These are phyloP conservation scores for Patellifolia procumbens DNA, from an alignment of 179 eudicot genomes.

Conservation along the genomic window DNA sequence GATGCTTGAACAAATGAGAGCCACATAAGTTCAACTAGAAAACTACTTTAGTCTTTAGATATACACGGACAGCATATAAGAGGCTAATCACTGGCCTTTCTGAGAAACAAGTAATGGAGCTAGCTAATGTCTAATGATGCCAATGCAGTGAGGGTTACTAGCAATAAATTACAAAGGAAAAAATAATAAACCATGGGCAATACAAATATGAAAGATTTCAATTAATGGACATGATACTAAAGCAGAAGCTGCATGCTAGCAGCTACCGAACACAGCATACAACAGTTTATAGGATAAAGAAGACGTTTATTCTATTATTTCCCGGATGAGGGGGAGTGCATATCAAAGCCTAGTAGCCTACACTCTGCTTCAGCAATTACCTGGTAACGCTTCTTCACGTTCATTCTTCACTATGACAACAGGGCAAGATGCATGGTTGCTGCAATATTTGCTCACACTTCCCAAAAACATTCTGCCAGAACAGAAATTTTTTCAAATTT, in stretches of 20 bases:
- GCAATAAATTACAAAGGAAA: slow-evolving; percentile 2
- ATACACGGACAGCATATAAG: background rate
- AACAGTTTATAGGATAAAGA: background rate
- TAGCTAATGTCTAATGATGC: background rate
- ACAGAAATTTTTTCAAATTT: slow-evolving; percentile 6
- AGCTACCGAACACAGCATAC: background rate
- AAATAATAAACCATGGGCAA: too few relatives aligned
- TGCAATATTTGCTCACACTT: slow-evolving; percentile 81
- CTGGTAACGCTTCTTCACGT: slow-evolving; percentile 30
- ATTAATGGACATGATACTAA: background rate
- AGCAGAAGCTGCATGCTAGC: background rate
- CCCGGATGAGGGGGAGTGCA: background rate
- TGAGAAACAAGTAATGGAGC: background rate
- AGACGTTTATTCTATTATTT: background rate
- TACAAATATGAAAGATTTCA: too few relatives aligned
- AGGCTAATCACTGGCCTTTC: background rate
- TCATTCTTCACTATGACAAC: slow-evolving; percentile 63
- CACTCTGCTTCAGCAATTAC: slow-evolving; percentile 30
- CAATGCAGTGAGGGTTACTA: background rate
- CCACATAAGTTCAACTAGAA: background rate
- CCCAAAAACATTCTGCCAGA: slow-evolving; percentile 68
- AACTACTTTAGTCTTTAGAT: background rate
- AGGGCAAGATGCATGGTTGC: slow-evolving; percentile 67
- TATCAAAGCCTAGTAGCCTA: too few relatives aligned
- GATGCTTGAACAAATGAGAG: background rate